Evolutionary conservation across 75 land plant genomes (phyloP), one percentile per base, ranked within the genome.

Genomic region (Isoetes taiwanensis): DNA sequence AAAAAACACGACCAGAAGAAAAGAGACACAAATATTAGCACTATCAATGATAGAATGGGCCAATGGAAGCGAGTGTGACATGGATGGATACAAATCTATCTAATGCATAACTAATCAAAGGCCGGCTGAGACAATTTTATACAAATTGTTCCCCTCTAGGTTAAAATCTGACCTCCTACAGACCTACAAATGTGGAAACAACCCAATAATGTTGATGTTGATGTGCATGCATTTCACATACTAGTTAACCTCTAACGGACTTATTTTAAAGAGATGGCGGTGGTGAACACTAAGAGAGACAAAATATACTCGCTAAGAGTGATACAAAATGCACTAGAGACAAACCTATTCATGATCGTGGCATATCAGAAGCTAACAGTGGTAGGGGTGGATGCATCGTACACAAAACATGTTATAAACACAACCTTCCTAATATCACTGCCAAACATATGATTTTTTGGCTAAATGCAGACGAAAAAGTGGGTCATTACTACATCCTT

Each of bases 361-460:
- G 81, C 78, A 19, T 63, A 63, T 61, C 81, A 78, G 63, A 41
- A 34, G 16, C 25, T 80, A 16, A 80, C 80, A 0, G 81, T 81
- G 20, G 81, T 78, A 3, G 81, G 58, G 0, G 73, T 66, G 19
- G 84, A 81, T 32, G 84, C 76, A 4, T 52, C 71, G 31, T 81
- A 81, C 72, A 50, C 63, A 23, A 78, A 74, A 19, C 81, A 78
- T 10, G 73, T 63, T 59, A 53, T 59, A 26, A 81, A 80, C 34
- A 1, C 28, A 5, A 64, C 72, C 56, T 11, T 81, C 34, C 30
- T 81, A 63, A 25, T 80, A 10, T 69, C 63, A 2, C 84, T 80
- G 84, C 32, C 80, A 80, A 17, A 81, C 84, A 31, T 68, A 72
- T 0, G 74, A 81, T 54, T 73, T 78, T 3, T 48, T 81, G n/a